Base-by-base conservation (phyloP, 2,329 filamentous ascomycete species). In the Nothopassalora personata region DNA sequence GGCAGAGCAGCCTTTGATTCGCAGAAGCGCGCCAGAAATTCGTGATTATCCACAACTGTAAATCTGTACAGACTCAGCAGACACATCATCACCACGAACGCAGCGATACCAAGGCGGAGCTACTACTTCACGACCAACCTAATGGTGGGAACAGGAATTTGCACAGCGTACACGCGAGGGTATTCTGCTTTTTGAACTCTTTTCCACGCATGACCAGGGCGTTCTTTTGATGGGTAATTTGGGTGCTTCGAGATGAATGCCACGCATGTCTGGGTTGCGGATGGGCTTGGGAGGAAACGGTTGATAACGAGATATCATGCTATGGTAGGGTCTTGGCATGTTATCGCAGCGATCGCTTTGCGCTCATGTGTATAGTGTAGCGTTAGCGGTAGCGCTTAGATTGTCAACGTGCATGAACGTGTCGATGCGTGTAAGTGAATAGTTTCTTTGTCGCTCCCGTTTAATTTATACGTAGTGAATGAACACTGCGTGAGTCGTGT, bases 31-130 rank as follows among this genome's bases (percentile, higher is more conserved):
- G 5, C n/a, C n/a, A n/a, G n/a, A n/a, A n/a, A n/a, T 43, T n/a
- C 39, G 39, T 5, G 8, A 34, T 5, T 15, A 43, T n/a, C 28
- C 10, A n/a, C 30, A 33, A 51, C 11, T 51, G 49, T 34, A 51
- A 51, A 51, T 30, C 30, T 51, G 49, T 51, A 51, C 49, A 51
- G 49, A 51, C 49, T 34, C 28, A 30, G 49, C 49, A 51, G 49
- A 51, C 23, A 51, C 23, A 30, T 51, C 30, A 51, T 51, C 49
- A 34, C 28, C 49, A 34, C 49, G 30, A n/a, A 31, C n/a, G 30
- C 27, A 31, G 49, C 30, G n/a, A 19, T 51, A 11, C 5, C 49
- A 34, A 51, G 49, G 49, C 49, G 34, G 49, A 31, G 27, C 30
- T 51, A 27, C 46, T 49, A 49, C 46, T 31, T 28, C 11, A 30